phyloP scores from a whole-genome alignment of 83 land plant genomes.

The Diphasiastrum complanatum region DNA sequence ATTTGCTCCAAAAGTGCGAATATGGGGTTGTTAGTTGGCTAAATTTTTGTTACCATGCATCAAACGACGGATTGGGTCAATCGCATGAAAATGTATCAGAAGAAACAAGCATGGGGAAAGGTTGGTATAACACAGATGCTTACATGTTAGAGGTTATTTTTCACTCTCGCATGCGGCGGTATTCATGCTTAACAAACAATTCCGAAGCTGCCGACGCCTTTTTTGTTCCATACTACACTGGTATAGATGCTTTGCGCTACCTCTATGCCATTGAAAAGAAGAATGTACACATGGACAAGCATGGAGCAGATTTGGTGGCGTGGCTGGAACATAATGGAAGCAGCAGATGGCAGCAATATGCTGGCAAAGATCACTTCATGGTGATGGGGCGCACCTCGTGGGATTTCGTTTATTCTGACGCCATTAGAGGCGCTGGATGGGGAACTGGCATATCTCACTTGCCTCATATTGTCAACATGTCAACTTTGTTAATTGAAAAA shows the following conservation, averaged over 20 bases:
- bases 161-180: conserved; percentile 2
- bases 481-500: conserved; percentile 39
- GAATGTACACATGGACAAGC: not conserved
- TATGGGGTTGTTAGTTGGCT: conserved; percentile 25
- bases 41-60: conserved; percentile 43
- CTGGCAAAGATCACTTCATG: conserved; percentile 15
- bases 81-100: no score
- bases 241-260: conserved; percentile 1
- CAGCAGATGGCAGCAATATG: not conserved
- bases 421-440: no score
- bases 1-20: conserved; percentile 39
- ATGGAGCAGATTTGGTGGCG: not conserved
- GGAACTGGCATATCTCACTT: conserved; percentile 54
- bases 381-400: conserved; percentile 17
- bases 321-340: not conserved
- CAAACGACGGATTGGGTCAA: conserved; percentile 59
- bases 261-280: not conserved
- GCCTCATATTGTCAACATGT: conserved; percentile 52
- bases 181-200: not conserved
- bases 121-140: not conserved
- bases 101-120: conserved; percentile 2
- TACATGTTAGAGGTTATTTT: conserved; percentile 11
- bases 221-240: conserved; percentile 11
- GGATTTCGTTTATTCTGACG: no score
- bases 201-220: conserved; percentile 1